Conservation (phyloP, 495 filamentous ascomycete species). For the Xylaria cubensis region DNA sequence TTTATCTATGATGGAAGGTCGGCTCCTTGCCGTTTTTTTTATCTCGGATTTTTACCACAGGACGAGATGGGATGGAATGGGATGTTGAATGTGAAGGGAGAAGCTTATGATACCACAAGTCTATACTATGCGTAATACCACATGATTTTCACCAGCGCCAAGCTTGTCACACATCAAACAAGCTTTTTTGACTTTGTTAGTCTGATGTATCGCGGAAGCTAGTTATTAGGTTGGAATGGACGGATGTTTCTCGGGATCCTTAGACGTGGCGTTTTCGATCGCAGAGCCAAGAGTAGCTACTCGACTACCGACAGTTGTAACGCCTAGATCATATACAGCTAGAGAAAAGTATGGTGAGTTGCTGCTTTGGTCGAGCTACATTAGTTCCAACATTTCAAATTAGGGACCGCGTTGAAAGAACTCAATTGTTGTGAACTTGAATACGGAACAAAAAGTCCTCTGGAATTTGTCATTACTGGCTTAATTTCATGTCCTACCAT, state of each 20-base stretch:
- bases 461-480: background rate
- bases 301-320: background rate
- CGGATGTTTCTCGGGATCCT: background rate
- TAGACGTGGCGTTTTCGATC: background rate
- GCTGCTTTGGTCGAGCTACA: background rate
- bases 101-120: slow-evolving; percentile 23
- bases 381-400: background rate
- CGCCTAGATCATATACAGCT: background rate
- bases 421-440: background rate
- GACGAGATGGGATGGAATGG: background rate
- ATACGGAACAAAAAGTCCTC: background rate
- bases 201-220: background rate
- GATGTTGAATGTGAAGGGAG: background rate
- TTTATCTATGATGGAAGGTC: background rate
- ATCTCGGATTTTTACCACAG: background rate
- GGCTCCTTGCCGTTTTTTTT: background rate
- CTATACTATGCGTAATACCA: slow-evolving; percentile 11
- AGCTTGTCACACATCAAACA: background rate
- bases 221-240: background rate
- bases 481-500: background rate
- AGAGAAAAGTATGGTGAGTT: background rate
- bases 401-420: background rate
- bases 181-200: background rate
- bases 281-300: slow-evolving; percentile 10
- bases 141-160: slow-evolving; percentile 11